Base-by-base conservation (phyloP, 2,329 filamentous ascomycete genomes). In the Dactylonectria estremocensis region DNA sequence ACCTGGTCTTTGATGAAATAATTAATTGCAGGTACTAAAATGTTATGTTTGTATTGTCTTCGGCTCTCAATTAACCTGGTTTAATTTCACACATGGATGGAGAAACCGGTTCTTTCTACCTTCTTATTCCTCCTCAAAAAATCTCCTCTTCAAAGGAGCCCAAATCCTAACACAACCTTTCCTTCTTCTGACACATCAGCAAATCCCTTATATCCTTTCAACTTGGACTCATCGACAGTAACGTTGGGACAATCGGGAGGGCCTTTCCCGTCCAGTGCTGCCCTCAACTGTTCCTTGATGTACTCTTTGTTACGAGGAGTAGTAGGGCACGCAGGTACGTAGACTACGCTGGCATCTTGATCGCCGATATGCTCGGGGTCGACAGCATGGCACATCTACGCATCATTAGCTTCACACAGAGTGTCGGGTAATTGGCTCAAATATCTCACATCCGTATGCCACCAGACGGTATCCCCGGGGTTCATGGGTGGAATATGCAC, bases 381-480 rank as follows among this genome's bases (percentile, higher is more conserved):
- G 20, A 83, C 80, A 5, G 80, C 81, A 65, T 83, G 80, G 35
- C 78, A 78, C 63, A 82, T 77, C 77, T 79, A 40, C 20, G 3
- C 3, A 50, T 5, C 13, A n/a, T 67, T 18, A 67, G 60, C 11
- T 59, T 49, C 28, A 14, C 3, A 2, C 10, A 22, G 5, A 35
- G n/a, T 14, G 14, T 8, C 16, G 5, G 22, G 16, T 4, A 18
- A 8, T 28, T 5, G 5, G 40, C 20, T 16, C 3, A 0, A n/a
- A 20, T n/a, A 33, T n/a, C 66, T 57, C 43, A 68, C 66, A 61
- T 68, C 66, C 11, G 61, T 68, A n/a, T 68, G 66, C 66, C 66
- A 68, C 66, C 66, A 68, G 28, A 68, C 61, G 3, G 66, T 65
- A 37, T 68, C 66, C 2, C 66, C 66, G 3, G 66, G 61, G 22